Conservation (phyloP, 2,329 filamentous ascomycete species). For the Pestalotiopsis sp. region DNA sequence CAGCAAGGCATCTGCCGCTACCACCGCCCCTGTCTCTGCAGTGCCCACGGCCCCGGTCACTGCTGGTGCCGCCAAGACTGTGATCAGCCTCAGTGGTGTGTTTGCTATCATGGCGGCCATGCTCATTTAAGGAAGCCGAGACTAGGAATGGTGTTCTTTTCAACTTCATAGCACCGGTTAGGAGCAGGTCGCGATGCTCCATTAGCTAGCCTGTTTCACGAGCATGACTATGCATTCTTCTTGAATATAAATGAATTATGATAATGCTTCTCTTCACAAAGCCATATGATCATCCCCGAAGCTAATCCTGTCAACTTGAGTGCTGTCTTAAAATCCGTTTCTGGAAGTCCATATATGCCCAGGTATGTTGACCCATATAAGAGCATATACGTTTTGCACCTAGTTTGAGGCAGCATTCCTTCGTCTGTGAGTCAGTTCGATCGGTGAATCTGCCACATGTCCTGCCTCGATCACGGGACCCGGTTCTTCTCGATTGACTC, state of each 20-base stretch:
- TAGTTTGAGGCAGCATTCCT: not conserved
- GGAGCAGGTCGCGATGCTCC: not conserved
- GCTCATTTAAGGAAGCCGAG: not conserved
- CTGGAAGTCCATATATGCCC: not conserved
- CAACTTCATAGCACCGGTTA: not conserved
- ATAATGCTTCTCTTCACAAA: not conserved
- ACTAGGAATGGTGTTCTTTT: not conserved
- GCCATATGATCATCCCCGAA: no score
- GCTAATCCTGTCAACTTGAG: no score
- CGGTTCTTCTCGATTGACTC: constrained; percentile 5
- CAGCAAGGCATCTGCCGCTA: not conserved
- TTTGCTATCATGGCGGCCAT: constrained; percentile 16
- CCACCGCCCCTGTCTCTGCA: not conserved
- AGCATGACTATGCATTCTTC: not conserved
- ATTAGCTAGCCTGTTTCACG: not conserved
- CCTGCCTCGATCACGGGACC: not conserved
- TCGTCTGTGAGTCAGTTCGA: not conserved
- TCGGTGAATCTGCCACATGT: not conserved
- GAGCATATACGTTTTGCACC: not conserved
- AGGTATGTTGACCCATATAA: no score
- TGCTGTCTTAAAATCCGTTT: not conserved
- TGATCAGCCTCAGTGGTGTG: constrained; percentile 20
- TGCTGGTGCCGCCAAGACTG: constrained; percentile 22
- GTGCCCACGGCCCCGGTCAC: constrained; percentile 18
- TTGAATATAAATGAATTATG: not conserved